Conservation (phyloP, 2,329 filamentous ascomycete genomes). For the Pseudogymnoascus sp. region DNA sequence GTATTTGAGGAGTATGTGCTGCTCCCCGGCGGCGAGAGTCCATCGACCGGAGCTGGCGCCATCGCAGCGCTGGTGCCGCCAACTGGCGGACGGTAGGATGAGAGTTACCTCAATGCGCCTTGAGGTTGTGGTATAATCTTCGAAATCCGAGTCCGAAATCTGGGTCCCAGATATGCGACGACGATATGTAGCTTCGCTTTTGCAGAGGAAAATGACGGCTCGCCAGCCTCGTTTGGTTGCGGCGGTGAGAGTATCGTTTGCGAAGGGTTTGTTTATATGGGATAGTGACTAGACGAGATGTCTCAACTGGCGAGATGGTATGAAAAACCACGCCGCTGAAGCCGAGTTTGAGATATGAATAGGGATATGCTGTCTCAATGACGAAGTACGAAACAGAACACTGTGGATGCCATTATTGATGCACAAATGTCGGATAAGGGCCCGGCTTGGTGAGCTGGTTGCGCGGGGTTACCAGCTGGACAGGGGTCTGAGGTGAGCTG, state of each 20-base stretch:
- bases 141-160: constrained; percentile 1
- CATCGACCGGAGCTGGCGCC: constrained; percentile 19
- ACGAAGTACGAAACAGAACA: constrained; percentile 5
- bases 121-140: not conserved
- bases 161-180: not conserved
- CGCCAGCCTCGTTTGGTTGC: not conserved
- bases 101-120: not conserved
- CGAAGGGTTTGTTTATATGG: not conserved
- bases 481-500: constrained; percentile 1
- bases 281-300: not conserved
- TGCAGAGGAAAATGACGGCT: not conserved
- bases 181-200: not conserved
- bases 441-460: constrained; percentile 5
- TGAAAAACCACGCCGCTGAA: not conserved
- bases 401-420: constrained; percentile 5
- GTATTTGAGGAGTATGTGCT: constrained; percentile 65
- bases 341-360: not conserved
- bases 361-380: constrained; percentile 4
- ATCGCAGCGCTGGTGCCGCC: constrained; percentile 5
- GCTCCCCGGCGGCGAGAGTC: constrained; percentile 51
- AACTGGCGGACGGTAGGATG: constrained; percentile 3
- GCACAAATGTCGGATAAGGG: constrained; percentile 5
- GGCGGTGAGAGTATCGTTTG: constrained; percentile 1
- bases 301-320: not conserved
- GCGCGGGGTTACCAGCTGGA: not conserved